Conservation (phyloP, 192 early-diverging fungal genomes). For the Coemansia sp. region DNA sequence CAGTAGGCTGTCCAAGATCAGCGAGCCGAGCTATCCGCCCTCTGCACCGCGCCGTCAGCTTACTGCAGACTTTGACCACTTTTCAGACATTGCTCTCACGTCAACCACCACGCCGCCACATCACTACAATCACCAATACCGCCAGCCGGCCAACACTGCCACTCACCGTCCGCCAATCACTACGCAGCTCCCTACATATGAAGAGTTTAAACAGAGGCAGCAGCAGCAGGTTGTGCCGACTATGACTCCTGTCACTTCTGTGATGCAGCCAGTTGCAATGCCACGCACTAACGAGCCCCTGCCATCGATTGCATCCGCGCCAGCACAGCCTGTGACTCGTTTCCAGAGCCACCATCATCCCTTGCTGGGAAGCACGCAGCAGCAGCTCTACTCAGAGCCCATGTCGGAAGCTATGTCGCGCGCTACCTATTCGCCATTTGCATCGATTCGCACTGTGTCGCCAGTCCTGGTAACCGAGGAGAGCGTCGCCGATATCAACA, state of each 20-base stretch:
- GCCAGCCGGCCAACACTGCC: background rate
- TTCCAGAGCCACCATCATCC: constrained; percentile 20
- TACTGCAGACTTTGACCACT: constrained; percentile 39
- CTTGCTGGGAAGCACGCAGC: constrained; percentile 25
- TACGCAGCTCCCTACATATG: constrained; percentile 35
- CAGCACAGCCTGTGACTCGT: background rate
- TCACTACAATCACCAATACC: constrained; percentile 1
- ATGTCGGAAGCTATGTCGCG: constrained; percentile 11
- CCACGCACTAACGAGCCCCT: constrained; percentile 1
- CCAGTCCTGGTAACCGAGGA: constrained; percentile 28
- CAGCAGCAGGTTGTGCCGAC: background rate
- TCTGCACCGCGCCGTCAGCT: constrained; percentile 36
- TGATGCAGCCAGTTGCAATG: background rate
- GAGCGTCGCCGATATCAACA: background rate
- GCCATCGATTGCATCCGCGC: background rate
- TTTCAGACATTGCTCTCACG: constrained; percentile 48
- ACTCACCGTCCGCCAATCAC: background rate
- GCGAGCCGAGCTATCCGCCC: constrained; percentile 50
- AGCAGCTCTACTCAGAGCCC: constrained; percentile 3
- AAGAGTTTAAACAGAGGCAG: constrained; percentile 37
- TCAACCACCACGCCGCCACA: constrained; percentile 23
- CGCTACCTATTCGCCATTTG: constrained; percentile 44
- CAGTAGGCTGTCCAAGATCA: constrained; percentile 46
- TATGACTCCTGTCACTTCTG: background rate
- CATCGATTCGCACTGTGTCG: constrained; percentile 44